Conservation (phyloP, 192 early-diverging fungal species). For the Backusella macrospora region DNA sequence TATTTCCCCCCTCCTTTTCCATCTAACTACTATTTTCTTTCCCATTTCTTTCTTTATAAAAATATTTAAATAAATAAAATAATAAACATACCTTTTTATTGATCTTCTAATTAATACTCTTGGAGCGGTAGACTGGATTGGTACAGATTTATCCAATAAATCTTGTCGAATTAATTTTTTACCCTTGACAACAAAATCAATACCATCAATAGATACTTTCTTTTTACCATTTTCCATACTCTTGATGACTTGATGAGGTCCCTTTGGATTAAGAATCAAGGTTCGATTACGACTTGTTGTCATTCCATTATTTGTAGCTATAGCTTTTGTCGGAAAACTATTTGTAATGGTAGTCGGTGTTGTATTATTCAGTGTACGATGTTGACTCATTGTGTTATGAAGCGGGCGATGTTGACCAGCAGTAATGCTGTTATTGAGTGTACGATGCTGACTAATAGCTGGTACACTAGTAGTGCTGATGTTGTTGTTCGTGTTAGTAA, state of each 20-base stretch:
- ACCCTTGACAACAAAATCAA: constrained; percentile 32
- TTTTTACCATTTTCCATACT: constrained; percentile 11
- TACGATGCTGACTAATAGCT: background rate
- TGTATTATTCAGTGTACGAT: background rate
- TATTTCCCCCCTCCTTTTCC: background rate
- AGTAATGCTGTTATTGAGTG: background rate
- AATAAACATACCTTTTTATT: constrained; percentile 20
- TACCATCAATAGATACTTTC: constrained; percentile 27
- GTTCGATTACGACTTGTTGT: constrained; percentile 7
- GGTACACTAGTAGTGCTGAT: background rate
- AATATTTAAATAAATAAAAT: background rate
- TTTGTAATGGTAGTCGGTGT: background rate
- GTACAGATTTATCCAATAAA: background rate
- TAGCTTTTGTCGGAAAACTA: background rate
- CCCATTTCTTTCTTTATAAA: background rate
- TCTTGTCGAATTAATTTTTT: constrained; percentile 33
- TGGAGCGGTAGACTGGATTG: background rate
- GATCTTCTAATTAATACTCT: constrained; percentile 17
- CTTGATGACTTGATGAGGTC: background rate
- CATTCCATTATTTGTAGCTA: background rate
- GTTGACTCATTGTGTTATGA: background rate
- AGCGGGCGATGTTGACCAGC: background rate
- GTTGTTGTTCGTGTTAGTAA: background rate
- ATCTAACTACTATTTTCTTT: background rate
- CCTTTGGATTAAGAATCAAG: constrained; percentile 9